Evolutionary conservation across 73 alveolate species (phyloP), one percentile per base, ranked within the genome.

Genomic region (Symbiodinium natans): DNA sequence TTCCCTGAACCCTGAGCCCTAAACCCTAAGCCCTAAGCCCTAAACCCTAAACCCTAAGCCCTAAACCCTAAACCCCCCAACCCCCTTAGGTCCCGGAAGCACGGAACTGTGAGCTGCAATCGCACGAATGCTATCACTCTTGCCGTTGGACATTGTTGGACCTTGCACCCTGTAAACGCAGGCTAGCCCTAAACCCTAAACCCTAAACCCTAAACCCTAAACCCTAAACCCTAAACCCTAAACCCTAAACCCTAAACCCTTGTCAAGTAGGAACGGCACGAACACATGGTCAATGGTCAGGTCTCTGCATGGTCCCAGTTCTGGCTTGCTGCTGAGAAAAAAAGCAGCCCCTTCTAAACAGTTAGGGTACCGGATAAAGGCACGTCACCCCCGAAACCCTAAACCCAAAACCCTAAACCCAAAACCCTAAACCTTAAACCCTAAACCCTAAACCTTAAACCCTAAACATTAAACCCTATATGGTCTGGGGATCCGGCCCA

Each of bases 401-500:
- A 56, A 8, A 9, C 77, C 77, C 31, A 59, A 13, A 59, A 23
- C 38, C 77, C 77, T 56, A 56, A 56, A 21, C 77, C 77, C 31
- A 15, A 56, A 56, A 56, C 74, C 74, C 74, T 56, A 56, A 56
- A 46, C 59, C 59, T 13, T 46, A 56, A 56, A 56, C 74, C 74
- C 74, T 56, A 56, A 56, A 21, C 74, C 74, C 74, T 56, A 15
- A 56, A 56, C 74, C 74, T 21, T 11, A 56, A 56, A 56, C 74
- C 74, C 74, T 56, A 56, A 56, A 56, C 74, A 13, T n/a, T 56
- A 56, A 56, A 56, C 74, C 74, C 31, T 3, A 56, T 56, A 13
- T 21, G n/a, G n/a, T n/a, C n/a, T n/a, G 23, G 25, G 41, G n/a
- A 19, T 36, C 83, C 34, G 42, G 86, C 95, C 95, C 13, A 89